Conservation (phyloP, 139 green algal genomes). For the Parachlorella kessleri region DNA sequence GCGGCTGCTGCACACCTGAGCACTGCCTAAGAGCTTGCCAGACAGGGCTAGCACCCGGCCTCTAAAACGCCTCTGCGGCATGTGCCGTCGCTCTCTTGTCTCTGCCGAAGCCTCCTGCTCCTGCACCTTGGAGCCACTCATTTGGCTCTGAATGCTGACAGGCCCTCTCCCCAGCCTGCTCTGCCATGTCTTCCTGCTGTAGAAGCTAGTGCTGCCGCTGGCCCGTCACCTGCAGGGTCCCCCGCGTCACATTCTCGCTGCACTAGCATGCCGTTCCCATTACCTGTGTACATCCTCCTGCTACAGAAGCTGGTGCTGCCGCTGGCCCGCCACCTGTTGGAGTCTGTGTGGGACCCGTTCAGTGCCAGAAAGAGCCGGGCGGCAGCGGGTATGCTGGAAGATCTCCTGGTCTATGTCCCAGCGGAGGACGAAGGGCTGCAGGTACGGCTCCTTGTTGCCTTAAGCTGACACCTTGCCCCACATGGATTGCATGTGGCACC, state of each 20-base stretch:
- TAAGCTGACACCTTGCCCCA: no score
- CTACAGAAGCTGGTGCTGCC: slow-evolving; percentile 74
- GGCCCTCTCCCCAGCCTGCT: no score
- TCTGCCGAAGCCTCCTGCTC: background rate
- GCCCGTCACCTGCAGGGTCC: slow-evolving; percentile 48
- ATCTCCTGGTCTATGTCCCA: slow-evolving; percentile 78
- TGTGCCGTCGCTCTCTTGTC: background rate
- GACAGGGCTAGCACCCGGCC: no score
- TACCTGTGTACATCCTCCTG: background rate
- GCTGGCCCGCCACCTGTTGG: slow-evolving; percentile 49
- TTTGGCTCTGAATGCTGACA: no score
- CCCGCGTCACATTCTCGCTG: no score
- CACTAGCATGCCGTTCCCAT: no score
- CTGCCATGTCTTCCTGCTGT: background rate
- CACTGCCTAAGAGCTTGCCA: no score
- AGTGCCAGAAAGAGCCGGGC: slow-evolving; percentile 51
- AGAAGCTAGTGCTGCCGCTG: slow-evolving; percentile 78
- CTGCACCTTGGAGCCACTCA: background rate
- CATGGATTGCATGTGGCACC: no score
- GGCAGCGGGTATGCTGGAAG: slow-evolving; percentile 54
- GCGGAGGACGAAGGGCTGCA: slow-evolving; percentile 24
- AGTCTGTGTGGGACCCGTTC: slow-evolving; percentile 68
- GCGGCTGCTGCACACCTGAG: no score
- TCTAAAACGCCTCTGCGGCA: no score
- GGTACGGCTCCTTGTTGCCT: no score